Percentiles rank a stretch among this genome's conserved stretches.
Evolutionary conservation across 306 rosid species (phyloP).

Genomic region (Pyrus betulifolia): DNA sequence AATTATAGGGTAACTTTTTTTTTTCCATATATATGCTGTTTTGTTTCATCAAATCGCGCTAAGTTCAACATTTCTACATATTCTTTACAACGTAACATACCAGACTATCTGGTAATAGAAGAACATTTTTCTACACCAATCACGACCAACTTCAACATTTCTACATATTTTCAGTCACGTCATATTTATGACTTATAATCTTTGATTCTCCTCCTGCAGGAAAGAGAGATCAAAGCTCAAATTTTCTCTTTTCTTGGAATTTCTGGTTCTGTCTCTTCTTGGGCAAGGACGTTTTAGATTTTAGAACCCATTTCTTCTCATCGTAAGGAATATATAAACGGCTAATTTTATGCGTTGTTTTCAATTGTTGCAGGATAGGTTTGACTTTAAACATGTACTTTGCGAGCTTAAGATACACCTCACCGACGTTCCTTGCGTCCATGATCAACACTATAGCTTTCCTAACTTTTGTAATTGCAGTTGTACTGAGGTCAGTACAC

Average conservation of each 20-base stretch:
- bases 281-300: slow-evolving; percentile 38
- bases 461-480: slow-evolving; percentile 64
- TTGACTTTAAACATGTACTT: slow-evolving; percentile 61
- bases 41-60: no score
- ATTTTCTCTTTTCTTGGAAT: slow-evolving; percentile 42
- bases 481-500: slow-evolving; percentile 37
- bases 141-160: no score
- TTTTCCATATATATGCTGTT: neutral
- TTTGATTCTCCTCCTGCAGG: slow-evolving; percentile 27
- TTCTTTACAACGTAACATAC: neutral
- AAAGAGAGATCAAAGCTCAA: slow-evolving; percentile 61
- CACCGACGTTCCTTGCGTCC: slow-evolving; percentile 67
- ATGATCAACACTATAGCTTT: slow-evolving; percentile 61
- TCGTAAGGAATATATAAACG: neutral
- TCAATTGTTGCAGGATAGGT: slow-evolving; percentile 35
- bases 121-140: neutral
- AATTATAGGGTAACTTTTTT: neutral
- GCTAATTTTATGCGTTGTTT: neutral
- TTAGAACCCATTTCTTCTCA: neutral
- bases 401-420: slow-evolving; percentile 64
- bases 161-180: no score
- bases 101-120: neutral
- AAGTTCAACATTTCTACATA: no score
- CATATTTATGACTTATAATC: neutral
- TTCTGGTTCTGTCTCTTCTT: slow-evolving; percentile 59